Conservation (phyloP, 805 yeast genomes). For the Yarrowia osloensis region DNA sequence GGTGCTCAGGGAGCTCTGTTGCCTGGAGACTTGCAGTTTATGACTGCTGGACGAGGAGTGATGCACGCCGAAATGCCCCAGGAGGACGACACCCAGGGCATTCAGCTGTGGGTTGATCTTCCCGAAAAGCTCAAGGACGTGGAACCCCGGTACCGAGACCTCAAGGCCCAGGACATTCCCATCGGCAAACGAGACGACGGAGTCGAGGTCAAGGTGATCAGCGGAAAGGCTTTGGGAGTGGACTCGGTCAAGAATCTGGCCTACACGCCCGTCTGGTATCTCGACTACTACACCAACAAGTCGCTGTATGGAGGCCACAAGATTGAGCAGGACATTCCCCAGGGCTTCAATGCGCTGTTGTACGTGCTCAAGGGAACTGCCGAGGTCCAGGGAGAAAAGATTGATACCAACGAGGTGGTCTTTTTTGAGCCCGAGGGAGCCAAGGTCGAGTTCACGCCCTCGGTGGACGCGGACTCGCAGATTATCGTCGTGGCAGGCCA, state of each 20-base stretch:
- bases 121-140: constrained; percentile 63
- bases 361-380: constrained; percentile 39
- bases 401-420: constrained; percentile 34
- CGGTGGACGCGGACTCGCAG: constrained; percentile 36
- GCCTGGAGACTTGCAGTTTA: constrained; percentile 86
- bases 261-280: constrained; percentile 71
- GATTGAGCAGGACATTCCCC: constrained; percentile 60
- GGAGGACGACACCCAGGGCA: constrained; percentile 47
- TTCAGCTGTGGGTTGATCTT: constrained; percentile 87
- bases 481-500: constrained; percentile 39
- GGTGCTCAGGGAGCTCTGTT: constrained; percentile 75
- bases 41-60: constrained; percentile 90
- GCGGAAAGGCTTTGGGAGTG: constrained; percentile 76
- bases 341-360: constrained; percentile 47
- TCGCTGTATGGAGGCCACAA: neutral
- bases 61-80: constrained; percentile 88
- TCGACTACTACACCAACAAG: constrained; percentile 46
- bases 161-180: constrained; percentile 71
- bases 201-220: constrained; percentile 57
- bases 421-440: constrained; percentile 38
- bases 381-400: constrained; percentile 34
- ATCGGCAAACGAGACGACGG: constrained; percentile 45
- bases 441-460: constrained; percentile 40
- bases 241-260: constrained; percentile 73
- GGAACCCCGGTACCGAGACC: constrained; percentile 77